Evolutionary conservation across 345 rosid genomes (phyloP), one percentile per base, ranked within the genome.

Genomic region (Acer negundo): DNA sequence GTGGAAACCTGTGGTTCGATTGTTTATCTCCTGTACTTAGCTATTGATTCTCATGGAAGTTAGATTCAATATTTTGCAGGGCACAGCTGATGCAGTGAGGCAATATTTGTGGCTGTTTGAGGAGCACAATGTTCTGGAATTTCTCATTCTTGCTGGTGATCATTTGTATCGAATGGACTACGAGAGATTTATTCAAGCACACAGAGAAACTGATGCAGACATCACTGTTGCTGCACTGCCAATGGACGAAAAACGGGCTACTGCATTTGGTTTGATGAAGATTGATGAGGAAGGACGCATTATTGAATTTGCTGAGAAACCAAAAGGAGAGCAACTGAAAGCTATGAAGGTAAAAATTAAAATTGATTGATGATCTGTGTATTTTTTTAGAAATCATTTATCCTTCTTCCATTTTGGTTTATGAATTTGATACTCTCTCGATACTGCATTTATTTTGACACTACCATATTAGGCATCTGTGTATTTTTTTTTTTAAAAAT

Each of bases 161-260:
- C 99, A 95, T 85, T 85, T 95, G 83, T 95, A 95, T 75, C 84
- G 99, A 61, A 95, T 95, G 99, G 99, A 95, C 74, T 95, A 95
- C 64, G 99, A 95, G 88, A 93, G 82, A 73, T 95, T 95, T 82
- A 93, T 95, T 79, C 98, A 95, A 79, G 98, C 99, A 0, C 99
- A 95, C 80, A 90, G 98, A 62, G 99, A 93, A 82, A 90, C 99
- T 1, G 93, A 95, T 82, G 99, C 99, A 26, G 99, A 95, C 81
- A 95, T 95, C 73, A 95, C 99, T 10, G 99, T 95, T 20, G 99
- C 99, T 85, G 99, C 99, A 35, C 84, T 95, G 72, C 99, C 99
- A 1, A 90, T 95, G 99, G 99, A 95, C 80, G 98, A 93, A 78
- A 86, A 87, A 74, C 90, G 98, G 58, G 97, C 98, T 11, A 89